These are phyloP conservation scores for Verticillium klebahnii DNA, from an alignment of 2,329 filamentous ascomycete genomes.

Conservation along the genomic window DNA sequence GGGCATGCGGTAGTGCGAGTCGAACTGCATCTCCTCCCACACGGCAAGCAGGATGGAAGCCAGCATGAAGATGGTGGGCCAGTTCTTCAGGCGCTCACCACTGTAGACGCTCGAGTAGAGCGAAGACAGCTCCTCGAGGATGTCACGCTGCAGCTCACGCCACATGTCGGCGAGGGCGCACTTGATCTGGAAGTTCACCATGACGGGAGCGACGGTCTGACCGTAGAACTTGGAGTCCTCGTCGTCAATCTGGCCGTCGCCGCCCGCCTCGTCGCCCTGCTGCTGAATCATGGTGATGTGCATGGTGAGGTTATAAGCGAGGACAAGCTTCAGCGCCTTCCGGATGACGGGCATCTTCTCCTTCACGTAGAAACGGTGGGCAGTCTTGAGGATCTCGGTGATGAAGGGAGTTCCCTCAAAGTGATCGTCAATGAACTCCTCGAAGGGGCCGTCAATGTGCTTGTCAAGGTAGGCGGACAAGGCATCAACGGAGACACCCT, in stretches of 20 bases:
- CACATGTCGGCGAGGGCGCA: constrained; percentile 96
- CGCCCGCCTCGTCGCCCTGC: constrained; percentile 70
- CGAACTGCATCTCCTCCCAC: constrained; percentile 99
- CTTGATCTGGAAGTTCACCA: constrained; percentile 99
- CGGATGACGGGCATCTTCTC: constrained; percentile 86
- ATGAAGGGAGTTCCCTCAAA: constrained; percentile 94
- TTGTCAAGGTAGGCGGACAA: constrained; percentile 91
- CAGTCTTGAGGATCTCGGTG: constrained; percentile 93
- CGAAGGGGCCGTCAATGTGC: constrained; percentile 88
- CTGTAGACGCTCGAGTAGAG: constrained; percentile 98
- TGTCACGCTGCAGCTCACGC: constrained; percentile 94
- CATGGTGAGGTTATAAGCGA: constrained; percentile 92
- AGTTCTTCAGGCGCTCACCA: constrained; percentile 96
- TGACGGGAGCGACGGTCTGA: constrained; percentile 88
- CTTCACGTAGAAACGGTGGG: constrained; percentile 86
- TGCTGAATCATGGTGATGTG: constrained; percentile 89
- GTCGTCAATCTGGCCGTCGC: constrained; percentile 81
- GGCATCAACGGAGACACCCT: constrained; percentile 75
- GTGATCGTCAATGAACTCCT: constrained; percentile 91
- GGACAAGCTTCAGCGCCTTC: constrained; percentile 89
- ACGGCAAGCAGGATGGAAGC: constrained; percentile 89
- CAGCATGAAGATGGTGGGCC: constrained; percentile 98
- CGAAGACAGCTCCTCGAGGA: constrained; percentile 85
- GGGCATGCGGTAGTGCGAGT: constrained; percentile 91
- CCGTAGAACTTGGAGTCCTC: constrained; percentile 82